Base-by-base conservation (phyloP, 768 basidiomycete species). In the Solioccasus polychromus region DNA sequence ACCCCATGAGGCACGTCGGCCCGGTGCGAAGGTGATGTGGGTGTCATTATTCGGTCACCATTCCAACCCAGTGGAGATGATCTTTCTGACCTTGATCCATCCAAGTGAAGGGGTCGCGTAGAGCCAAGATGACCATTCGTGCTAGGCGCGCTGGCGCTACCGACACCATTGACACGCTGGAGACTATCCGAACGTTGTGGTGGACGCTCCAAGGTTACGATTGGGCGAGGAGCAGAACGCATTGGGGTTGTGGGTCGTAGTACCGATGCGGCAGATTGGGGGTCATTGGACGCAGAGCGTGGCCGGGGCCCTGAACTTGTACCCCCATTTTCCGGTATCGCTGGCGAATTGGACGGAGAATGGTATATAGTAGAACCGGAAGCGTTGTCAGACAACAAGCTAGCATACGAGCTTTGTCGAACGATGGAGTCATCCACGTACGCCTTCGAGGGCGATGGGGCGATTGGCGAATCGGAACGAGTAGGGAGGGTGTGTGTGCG, bases 1-100 rank as follows among this genome's bases (percentile, higher is more conserved):
- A 88, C 71, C 11, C 79, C 71, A 39, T 77, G 80, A 45, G 86
- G 88, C 9, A 88, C 85, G 58, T 89, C 86, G 0, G 77, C 79
- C 28, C 68, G 73, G 56, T 82, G 79, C 3, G 78, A 72, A 5
- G 85, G 84, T 0, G 83, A 84, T 3, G 72, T 68, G 12, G 83
- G 79, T 44, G 60, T 53, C 9, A 52, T 44, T 14, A 22, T 28
- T 20, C 55, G 50, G 35, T 66, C 66, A 19, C 45, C 48, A 35
- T 47, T 52, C 50, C 52, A 54, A 25, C 50, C 53, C 7, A 46
- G 35, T 18, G 58, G 52, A 15, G 63, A 58, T 4, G 63, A 40
- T 12, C 53, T 47, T 20, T 43, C 52, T 1, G 61, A 52, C n/a
- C 28, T 48, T 37, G 53, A 39, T 5, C 39, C 54, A 37, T 66